Conservation (phyloP, 164 flowering plant genomes). For the Dillenia turbinata region DNA sequence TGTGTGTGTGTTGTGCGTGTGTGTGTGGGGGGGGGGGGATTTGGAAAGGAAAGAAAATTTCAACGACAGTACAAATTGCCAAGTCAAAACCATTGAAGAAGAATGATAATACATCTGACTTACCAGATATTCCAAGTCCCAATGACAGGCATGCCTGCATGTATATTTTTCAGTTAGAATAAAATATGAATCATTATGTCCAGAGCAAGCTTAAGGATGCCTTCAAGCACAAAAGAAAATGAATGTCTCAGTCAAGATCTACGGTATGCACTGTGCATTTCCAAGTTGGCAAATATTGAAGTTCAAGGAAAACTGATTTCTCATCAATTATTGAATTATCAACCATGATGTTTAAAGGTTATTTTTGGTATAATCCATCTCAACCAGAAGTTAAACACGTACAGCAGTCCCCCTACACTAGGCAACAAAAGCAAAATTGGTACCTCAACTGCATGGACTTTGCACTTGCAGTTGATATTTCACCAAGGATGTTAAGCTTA, state of each 20-base stretch:
- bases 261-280: neutral
- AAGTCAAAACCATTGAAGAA: too few relatives aligned
- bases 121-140: slow-evolving; percentile 57
- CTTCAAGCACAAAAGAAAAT: neutral
- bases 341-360: neutral
- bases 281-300: neutral
- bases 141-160: slow-evolving; percentile 44
- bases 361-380: neutral
- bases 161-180: slow-evolving; percentile 4
- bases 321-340: neutral
- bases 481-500: too few relatives aligned
- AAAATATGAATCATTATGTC: neutral
- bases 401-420: too few relatives aligned
- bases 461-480: too few relatives aligned
- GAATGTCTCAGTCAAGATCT: neutral
- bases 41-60: neutral
- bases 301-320: neutral
- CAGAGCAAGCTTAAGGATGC: neutral
- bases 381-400: too few relatives aligned
- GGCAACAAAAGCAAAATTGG: too few relatives aligned
- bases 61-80: neutral
- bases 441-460: too few relatives aligned
- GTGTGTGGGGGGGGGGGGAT: neutral
- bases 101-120: slow-evolving; percentile 6
- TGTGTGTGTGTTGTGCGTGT: neutral